Base-by-base conservation (phyloP, 371 early-diverging fungal genomes). In the Haplosporangium sp. region DNA sequence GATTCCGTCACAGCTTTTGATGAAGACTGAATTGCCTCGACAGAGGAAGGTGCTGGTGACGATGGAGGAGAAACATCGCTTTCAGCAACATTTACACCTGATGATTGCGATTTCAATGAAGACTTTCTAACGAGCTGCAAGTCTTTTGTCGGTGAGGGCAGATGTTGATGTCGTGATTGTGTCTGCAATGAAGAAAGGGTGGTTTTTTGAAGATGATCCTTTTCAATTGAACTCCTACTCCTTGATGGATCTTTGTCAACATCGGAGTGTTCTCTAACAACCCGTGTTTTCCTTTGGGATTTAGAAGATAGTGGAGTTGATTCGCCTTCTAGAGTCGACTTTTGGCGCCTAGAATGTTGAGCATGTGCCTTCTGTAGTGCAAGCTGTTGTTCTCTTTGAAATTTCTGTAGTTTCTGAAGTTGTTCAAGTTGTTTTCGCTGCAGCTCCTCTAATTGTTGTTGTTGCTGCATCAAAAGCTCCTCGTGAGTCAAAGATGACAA, bases 341-440 rank as follows among this genome's bases (percentile, higher is more conserved):
- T 47, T 8, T 59, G 68, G 9, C 52, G 65, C 2, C 42, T 44
- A n/a, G 62, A 38, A 37, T 44, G 9, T 35, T 63, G 66, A 6
- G 39, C 39, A 2, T 67, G 71, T 10, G 68, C 65, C 34, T 55
- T 55, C 27, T 57, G 68, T 11, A 76, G 47, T 15, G 63, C 69
- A n/a, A 57, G 5, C 50, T 77, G 78, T 27, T 77, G 78, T 45
- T 77, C 67, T 55, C 42, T 34, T 42, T 77, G 78, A 20, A 61
- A 66, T 11, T 20, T 27, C 56, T 65, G 63, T 35, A 76, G 38
- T 9, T 66, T 65, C 42, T 67, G 58, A 11, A 67, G 69, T 17
- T 69, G 64, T 34, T 27, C 44, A 17, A 11, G 50, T 58, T 67
- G 66, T 9, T 48, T 55, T 35, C 17, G 19, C 15, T 52, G 59